Evolutionary conservation across 1,284 basidiomycete species (phyloP).

Genomic region (Singerocomus inundabilis): DNA sequence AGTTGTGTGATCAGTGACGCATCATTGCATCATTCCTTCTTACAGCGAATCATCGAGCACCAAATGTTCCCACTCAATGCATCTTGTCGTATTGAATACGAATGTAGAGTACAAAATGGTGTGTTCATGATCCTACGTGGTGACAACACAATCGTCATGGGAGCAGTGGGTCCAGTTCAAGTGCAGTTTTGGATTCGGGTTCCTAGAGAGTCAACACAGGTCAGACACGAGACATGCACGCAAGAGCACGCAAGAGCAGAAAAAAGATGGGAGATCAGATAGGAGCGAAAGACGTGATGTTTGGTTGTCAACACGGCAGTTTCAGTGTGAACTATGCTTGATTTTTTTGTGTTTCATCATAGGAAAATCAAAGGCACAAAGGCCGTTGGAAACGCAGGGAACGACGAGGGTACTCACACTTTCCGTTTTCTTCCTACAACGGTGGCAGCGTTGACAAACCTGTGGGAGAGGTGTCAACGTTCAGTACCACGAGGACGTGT

Average conservation of each 20-base stretch:
- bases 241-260: too few relatives aligned
- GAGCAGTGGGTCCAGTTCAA: background rate
- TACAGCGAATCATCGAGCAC: too few relatives aligned
- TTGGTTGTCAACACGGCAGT: slow-evolving; percentile 32
- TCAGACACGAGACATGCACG: slow-evolving; percentile 11
- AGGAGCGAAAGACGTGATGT: slow-evolving; percentile 33
- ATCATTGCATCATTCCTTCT: too few relatives aligned
- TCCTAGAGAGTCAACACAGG: slow-evolving; percentile 13
- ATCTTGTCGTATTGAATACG: too few relatives aligned
- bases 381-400: background rate
- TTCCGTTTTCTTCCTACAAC: slow-evolving; percentile 84
- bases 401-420: slow-evolving; percentile 15
- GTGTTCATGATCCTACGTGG: too few relatives aligned
- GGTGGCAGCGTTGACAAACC: slow-evolving; percentile 92
- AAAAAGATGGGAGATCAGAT: slow-evolving; percentile 19
- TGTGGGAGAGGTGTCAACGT: slow-evolving; percentile 27
- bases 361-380: background rate
- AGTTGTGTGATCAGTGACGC: too few relatives aligned
- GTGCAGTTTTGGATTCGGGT: slow-evolving; percentile 15
- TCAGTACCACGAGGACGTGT: background rate
- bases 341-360: slow-evolving; percentile 27
- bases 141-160: too few relatives aligned
- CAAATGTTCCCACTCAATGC: too few relatives aligned
- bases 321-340: slow-evolving; percentile 35
- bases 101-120: too few relatives aligned